These are phyloP conservation scores for Albugo candida DNA, from an alignment of 352 stramenopile species.

Conservation along the genomic window DNA sequence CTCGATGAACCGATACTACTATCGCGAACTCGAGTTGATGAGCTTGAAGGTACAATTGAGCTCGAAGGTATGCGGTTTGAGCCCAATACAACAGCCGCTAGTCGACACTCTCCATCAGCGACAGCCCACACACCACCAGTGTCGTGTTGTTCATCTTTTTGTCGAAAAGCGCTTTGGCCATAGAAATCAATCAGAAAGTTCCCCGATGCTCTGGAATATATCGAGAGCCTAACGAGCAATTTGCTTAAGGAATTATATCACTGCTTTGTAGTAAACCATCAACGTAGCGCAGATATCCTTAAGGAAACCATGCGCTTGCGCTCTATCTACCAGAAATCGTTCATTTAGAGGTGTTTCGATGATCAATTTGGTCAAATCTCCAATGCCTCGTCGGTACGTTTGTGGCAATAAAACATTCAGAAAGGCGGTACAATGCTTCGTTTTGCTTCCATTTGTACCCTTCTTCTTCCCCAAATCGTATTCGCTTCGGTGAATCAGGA, in stretches of 20 bases:
- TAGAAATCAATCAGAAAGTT: conserved; percentile 27
- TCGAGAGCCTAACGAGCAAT: conserved; percentile 9
- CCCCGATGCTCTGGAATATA: conserved; percentile 1
- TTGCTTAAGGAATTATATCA: conserved; percentile 16
- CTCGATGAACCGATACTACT: conserved; percentile 34
- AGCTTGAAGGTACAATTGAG: conserved; percentile 25
- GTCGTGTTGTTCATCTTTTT: conserved; percentile 30
- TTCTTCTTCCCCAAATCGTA: too few relatives aligned
- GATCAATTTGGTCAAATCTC: conserved; percentile 56
- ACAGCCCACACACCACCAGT: conserved; percentile 30
- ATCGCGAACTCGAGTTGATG: conserved; percentile 24
- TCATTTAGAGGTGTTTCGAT: conserved; percentile 37
- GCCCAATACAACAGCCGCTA: conserved; percentile 30
- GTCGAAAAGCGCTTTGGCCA: conserved; percentile 26
- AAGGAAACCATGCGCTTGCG: conserved; percentile 31
- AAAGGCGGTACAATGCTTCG: conserved; percentile 28
- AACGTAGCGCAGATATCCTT: conserved; percentile 28
- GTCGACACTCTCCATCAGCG: conserved; percentile 21
- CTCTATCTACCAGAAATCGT: conserved; percentile 44
- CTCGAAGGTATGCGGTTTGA: conserved; percentile 17
- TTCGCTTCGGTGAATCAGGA: too few relatives aligned
- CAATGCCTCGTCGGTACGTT: conserved; percentile 39
- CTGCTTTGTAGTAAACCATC: conserved; percentile 41
- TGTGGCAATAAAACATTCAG: conserved; percentile 27
- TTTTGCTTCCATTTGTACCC: too few relatives aligned